These are phyloP conservation scores for cucumber (Cucumis sativus) DNA, from an alignment of 306 rosid species.

Conservation along the genomic window DNA sequence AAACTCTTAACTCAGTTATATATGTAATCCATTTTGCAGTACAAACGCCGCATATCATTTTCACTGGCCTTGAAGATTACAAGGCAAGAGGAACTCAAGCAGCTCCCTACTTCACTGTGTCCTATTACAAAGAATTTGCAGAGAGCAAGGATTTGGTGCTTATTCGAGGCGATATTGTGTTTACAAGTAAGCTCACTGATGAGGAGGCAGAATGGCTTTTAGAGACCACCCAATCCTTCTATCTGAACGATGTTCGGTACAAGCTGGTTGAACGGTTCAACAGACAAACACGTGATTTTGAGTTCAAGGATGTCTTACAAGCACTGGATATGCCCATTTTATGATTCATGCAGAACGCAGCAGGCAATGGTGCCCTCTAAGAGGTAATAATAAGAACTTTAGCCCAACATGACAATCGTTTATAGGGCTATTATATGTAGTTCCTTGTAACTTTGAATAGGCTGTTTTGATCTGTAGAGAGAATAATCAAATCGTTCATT, in stretches of 20 bases:
- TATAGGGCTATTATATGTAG: not conserved
- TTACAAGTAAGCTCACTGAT: conserved; percentile 71
- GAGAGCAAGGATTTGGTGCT: conserved; percentile 79
- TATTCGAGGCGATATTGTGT: conserved; percentile 71
- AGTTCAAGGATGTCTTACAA: conserved; percentile 82
- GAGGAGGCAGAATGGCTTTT: conserved; percentile 72
- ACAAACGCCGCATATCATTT: conserved; percentile 62
- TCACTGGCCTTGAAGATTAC: conserved; percentile 92
- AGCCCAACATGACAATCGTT: not conserved
- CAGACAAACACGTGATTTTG: conserved; percentile 71
- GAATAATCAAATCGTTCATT: not conserved
- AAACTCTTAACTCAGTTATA: not conserved
- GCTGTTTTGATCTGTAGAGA: not conserved
- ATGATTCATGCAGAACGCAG: conserved; percentile 14
- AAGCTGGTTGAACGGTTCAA: conserved; percentile 80
- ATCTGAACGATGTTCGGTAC: conserved; percentile 61
- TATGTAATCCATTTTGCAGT: conserved; percentile 34
- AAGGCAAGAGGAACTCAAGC: conserved; percentile 94
- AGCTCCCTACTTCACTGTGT: conserved; percentile 57
- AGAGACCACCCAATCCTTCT: conserved; percentile 73
- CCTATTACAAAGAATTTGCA: conserved; percentile 77
- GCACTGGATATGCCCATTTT: conserved; percentile 61
- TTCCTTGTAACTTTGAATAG: not conserved
- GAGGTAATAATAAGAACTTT: not conserved
- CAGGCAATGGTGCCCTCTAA: not conserved